These are phyloP conservation scores for Ceratocystis harringtonii DNA, from an alignment of 2,329 filamentous ascomycete genomes.

Conservation along the genomic window DNA sequence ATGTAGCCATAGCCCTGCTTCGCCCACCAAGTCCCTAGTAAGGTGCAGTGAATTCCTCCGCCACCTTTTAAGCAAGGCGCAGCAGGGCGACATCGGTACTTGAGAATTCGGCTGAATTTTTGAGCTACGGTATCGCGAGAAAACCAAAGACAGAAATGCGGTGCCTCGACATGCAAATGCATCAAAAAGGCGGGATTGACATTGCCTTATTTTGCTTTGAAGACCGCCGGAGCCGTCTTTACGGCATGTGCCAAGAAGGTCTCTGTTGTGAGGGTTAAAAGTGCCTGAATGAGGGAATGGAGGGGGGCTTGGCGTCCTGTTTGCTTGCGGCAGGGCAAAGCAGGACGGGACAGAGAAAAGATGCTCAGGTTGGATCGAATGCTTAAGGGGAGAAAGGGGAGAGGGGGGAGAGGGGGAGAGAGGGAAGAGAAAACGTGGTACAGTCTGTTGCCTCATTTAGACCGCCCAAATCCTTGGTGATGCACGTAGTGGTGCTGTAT, in stretches of 20 bases:
- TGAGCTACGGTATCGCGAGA: neutral
- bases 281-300: neutral
- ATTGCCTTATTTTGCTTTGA: conserved; percentile 16
- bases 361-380: too few relatives aligned
- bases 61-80: too few relatives aligned
- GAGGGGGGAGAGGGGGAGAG: neutral
- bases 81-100: too few relatives aligned
- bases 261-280: neutral
- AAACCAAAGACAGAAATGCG: neutral
- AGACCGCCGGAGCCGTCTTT: conserved; percentile 2
- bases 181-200: too few relatives aligned
- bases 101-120: neutral
- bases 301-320: neutral
- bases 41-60: too few relatives aligned
- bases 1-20: too few relatives aligned
- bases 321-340: neutral
- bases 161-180: too few relatives aligned
- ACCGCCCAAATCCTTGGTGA: neutral
- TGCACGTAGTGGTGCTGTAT: neutral
- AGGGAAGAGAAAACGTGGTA: neutral
- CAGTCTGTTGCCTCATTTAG: neutral
- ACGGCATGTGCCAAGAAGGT: neutral
- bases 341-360: neutral
- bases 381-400: neutral
- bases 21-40: too few relatives aligned